Percentiles rank a stretch among this genome's conserved stretches.
phyloP scores from a whole-genome alignment of 345 rosid genomes.

The Rhodomyrtus tomentosa region DNA sequence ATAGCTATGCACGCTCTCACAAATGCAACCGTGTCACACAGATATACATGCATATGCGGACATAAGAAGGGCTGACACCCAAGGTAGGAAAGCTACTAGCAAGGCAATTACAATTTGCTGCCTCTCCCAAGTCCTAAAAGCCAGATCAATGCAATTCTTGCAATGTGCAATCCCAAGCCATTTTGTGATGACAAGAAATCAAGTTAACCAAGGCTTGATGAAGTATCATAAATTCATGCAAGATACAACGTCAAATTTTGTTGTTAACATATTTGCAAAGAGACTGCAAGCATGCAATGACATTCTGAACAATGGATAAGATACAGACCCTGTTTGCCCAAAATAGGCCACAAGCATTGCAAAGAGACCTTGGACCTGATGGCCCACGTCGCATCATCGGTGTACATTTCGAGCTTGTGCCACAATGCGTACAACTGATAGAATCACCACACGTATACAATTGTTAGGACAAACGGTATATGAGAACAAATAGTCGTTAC shows the following conservation, averaged over 20 bases:
- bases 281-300: neutral
- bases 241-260: neutral
- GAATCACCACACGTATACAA: neutral
- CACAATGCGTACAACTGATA: slow-evolving; percentile 82
- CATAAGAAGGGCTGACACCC: neutral
- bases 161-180: neutral
- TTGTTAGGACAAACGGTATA: neutral
- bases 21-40: neutral
- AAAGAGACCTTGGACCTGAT: slow-evolving; percentile 87
- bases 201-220: neutral
- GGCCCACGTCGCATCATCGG: slow-evolving; percentile 99
- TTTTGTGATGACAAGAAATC: neutral
- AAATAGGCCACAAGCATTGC: slow-evolving; percentile 98
- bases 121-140: neutral
- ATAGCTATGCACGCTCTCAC: neutral
- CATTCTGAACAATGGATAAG: neutral
- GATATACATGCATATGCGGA: neutral
- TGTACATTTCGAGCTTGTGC: slow-evolving; percentile 69
- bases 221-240: neutral
- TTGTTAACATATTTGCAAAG: neutral
- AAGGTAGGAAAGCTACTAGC: neutral
- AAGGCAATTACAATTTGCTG: neutral
- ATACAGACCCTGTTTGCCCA: slow-evolving; percentile 83
- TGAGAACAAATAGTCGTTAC: neutral
- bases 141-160: neutral